phyloP scores from a whole-genome alignment of 139 green algal genomes.

The Chlorokybus atmophyticus region DNA sequence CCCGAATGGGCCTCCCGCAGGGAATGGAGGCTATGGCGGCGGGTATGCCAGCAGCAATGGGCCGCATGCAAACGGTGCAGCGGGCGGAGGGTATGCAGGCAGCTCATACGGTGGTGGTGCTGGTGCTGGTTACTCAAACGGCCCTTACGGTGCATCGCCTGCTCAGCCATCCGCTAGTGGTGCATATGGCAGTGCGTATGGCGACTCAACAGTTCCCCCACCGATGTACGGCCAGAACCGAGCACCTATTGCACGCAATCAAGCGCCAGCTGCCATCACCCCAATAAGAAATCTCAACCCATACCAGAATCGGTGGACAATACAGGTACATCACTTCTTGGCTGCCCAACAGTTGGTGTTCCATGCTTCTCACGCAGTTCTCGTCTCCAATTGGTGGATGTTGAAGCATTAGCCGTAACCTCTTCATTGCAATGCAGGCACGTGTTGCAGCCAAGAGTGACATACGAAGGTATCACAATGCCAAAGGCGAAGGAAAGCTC shows the following conservation, averaged over 20 bases:
- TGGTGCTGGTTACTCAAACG: constrained; percentile 3
- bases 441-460: constrained; percentile 56
- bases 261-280: constrained; percentile 49
- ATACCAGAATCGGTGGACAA: constrained; percentile 86
- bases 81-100: constrained; percentile 7
- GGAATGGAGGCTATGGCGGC: too few relatives aligned
- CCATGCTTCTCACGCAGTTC: too few relatives aligned
- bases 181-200: not conserved
- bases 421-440: too few relatives aligned
- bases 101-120: not conserved
- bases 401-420: too few relatives aligned
- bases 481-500: constrained; percentile 63
- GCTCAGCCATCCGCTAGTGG: too few relatives aligned
- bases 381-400: too few relatives aligned
- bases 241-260: constrained; percentile 31
- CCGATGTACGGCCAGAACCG: constrained; percentile 20
- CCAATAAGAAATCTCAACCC: constrained; percentile 81
- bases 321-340: too few relatives aligned
- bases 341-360: too few relatives aligned
- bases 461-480: constrained; percentile 53
- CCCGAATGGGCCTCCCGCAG: too few relatives aligned
- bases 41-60: too few relatives aligned
- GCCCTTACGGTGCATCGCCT: too few relatives aligned
- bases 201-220: not conserved
- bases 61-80: too few relatives aligned